These are phyloP conservation scores for Penicillium coffeae DNA, from an alignment of 495 filamentous ascomycete species.

Conservation along the genomic window DNA sequence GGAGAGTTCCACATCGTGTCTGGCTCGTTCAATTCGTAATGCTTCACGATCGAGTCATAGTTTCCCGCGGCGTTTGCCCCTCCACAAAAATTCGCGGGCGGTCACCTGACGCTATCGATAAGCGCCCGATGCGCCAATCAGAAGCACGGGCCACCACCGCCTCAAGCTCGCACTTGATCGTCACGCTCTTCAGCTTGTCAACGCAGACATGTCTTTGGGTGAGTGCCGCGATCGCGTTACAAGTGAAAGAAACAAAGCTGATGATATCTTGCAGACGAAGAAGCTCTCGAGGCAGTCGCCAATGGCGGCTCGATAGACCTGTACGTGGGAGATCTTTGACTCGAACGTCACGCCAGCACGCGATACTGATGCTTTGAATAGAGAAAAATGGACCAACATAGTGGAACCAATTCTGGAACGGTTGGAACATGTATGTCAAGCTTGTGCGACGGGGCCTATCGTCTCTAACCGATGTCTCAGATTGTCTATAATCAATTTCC, in stretches of 20 bases:
- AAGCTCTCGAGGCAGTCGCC: slow-evolving; percentile 59
- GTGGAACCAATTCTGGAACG: slow-evolving; percentile 48
- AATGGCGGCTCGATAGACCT: slow-evolving; percentile 64
- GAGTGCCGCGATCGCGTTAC: slow-evolving; percentile 6
- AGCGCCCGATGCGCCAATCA: slow-evolving; percentile 19
- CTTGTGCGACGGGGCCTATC: not conserved
- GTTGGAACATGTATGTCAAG: slow-evolving; percentile 47
- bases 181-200: slow-evolving; percentile 10
- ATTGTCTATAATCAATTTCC: slow-evolving; percentile 53
- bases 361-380: slow-evolving; percentile 32
- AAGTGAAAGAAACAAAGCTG: not conserved
- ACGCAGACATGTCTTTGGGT: slow-evolving; percentile 39
- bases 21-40: slow-evolving; percentile 1
- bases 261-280: slow-evolving; percentile 46
- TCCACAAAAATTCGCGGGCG: slow-evolving; percentile 33
- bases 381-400: slow-evolving; percentile 52
- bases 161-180: slow-evolving; percentile 16
- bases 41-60: slow-evolving; percentile 6
- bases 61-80: slow-evolving; percentile 21
- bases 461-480: slow-evolving; percentile 24
- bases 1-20: slow-evolving; percentile 46
- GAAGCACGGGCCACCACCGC: slow-evolving; percentile 8
- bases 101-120: slow-evolving; percentile 30
- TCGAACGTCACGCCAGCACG: slow-evolving; percentile 1
- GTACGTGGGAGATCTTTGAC: slow-evolving; percentile 43